Conservation (phyloP, 1,284 basidiomycete species). For the Tylopilus sp. region DNA sequence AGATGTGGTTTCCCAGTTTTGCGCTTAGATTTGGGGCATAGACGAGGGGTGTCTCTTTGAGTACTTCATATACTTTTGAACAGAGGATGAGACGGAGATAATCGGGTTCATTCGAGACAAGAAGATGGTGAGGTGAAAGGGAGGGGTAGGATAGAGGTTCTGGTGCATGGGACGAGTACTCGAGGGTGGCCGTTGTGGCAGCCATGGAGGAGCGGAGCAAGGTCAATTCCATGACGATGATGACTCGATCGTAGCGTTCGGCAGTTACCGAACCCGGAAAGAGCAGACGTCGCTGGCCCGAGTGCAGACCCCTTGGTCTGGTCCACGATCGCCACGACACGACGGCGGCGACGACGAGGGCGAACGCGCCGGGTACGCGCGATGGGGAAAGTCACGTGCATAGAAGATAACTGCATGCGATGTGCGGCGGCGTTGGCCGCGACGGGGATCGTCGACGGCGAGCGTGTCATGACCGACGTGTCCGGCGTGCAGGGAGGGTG, state of each 20-base stretch:
- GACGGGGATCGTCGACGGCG: conserved; percentile 16
- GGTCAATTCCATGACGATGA: not conserved
- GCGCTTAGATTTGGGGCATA: conserved; percentile 82
- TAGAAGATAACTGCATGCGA: conserved; percentile 24
- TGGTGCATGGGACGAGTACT: conserved; percentile 64
- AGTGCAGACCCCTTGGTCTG: not conserved
- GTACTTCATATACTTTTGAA: conserved; percentile 90
- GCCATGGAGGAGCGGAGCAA: conserved; percentile 36
- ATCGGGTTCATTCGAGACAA: conserved; percentile 76
- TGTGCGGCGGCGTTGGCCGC: conserved; percentile 7
- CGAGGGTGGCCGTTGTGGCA: conserved; percentile 50
- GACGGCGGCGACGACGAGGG: conserved; percentile 1
- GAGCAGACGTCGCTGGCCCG: no score
- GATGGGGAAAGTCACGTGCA: conserved; percentile 24
- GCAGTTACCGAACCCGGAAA: conserved; percentile 22
- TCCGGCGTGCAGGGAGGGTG: not conserved
- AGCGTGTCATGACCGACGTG: conserved; percentile 2
- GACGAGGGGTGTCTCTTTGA: conserved; percentile 89
- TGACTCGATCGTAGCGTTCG: conserved; percentile 12
- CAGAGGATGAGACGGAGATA: conserved; percentile 91
- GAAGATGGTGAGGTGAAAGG: conserved; percentile 61
- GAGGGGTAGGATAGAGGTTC: conserved; percentile 62
- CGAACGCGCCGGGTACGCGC: conserved; percentile 20
- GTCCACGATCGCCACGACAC: conserved; percentile 4
- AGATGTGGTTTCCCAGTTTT: conserved; percentile 87